phyloP scores from a whole-genome alignment of 495 filamentous ascomycete species.

The Peziza echinospora region DNA sequence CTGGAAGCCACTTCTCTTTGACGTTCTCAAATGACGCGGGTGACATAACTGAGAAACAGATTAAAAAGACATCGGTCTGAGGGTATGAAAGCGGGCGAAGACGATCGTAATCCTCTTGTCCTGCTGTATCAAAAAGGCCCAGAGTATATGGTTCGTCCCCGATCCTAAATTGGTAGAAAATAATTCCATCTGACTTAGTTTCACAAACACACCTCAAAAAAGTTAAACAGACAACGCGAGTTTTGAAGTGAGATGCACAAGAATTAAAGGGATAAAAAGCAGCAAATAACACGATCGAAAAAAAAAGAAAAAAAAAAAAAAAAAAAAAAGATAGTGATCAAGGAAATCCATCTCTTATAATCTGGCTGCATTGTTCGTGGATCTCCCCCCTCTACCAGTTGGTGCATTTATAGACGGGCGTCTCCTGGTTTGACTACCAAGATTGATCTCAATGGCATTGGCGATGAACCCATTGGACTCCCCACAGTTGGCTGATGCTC shows the following conservation, averaged over 20 bases:
- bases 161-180: conserved; percentile 42
- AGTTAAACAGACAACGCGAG: no score
- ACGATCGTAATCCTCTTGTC: conserved; percentile 98
- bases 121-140: conserved; percentile 93
- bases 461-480: no score
- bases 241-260: no score
- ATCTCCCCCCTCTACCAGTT: no score
- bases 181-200: background rate
- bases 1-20: conserved; percentile 92
- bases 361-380: background rate
- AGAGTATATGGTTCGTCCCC: conserved; percentile 97
- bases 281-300: conserved; percentile 1
- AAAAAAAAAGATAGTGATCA: conserved; percentile 1
- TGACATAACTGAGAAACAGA: conserved; percentile 96
- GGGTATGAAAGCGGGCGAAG: conserved; percentile 91
- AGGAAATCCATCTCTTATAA: conserved; percentile 5
- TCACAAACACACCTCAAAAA: background rate
- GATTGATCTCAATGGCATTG: no score
- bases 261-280: background rate
- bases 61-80: conserved; percentile 95
- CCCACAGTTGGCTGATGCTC: no score
- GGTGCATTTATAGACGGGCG: no score
- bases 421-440: no score
- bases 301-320: background rate
- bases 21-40: conserved; percentile 99